Evolutionary conservation across 139 green algal species (phyloP), one percentile per base, ranked within the genome.

Genomic region (Chlamydomonas urium): DNA sequence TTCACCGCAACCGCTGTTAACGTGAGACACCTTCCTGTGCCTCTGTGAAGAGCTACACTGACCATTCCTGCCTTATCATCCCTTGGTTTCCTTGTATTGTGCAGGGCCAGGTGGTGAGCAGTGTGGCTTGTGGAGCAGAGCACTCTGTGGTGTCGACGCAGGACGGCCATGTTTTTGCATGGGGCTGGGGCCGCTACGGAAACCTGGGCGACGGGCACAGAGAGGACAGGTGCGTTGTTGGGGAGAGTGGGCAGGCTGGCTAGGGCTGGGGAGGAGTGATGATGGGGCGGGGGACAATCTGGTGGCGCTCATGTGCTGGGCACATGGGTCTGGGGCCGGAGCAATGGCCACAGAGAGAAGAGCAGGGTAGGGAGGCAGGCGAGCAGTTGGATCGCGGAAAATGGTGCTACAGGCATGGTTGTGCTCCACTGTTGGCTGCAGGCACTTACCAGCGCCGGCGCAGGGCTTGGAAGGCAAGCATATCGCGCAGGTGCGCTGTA

Each of bases 181-280:
- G 86, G 83, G 92, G 91, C 23, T 97, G 91, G 91, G 88, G 88
- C 6, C 74, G 85, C 3, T 96, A 95, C 70, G 90, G 92, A 56
- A 97, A 97, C 81, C 70, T 97, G 2, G 92, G 92, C 14, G 77
- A 90, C 47, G 92, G 90, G 3, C 78, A 90, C 45, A 73, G 72
- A 28, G 76, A 82, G 23, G 92, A 92, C 87, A 85, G 74, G 72
- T 79, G 63, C 2, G 67, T 56, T 21, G 21, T 56, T 21, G 17
- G 45, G 17, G 21, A 26, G 45, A 56, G 17, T 21, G 21, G 17
- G 21, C 21, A 17, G 45, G 17, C 45, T 56, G n/a, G n/a, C n/a
- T n/a, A n/a, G n/a, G n/a, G n/a, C n/a, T n/a, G n/a, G n/a, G n/a
- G n/a, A n/a, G n/a, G n/a, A n/a, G n/a, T n/a, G n/a, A n/a, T n/a